phyloP scores from a whole-genome alignment of 352 stramenopile genomes.

The Globisporangium megalacanthum region DNA sequence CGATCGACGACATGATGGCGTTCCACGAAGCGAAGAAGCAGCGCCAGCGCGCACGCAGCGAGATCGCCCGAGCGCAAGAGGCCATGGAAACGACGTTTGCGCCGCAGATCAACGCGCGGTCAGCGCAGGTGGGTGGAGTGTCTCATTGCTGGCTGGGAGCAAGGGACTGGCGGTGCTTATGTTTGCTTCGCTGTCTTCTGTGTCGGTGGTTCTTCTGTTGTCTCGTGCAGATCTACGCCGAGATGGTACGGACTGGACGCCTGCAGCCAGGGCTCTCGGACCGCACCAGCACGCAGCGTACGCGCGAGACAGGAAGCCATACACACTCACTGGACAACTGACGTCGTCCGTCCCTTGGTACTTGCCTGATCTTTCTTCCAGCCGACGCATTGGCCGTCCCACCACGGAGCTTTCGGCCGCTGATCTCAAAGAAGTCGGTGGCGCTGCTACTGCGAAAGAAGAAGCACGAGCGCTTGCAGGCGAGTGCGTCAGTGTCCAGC shows the following conservation, averaged over 20 bases:
- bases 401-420: slow-evolving; percentile 29
- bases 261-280: slow-evolving; percentile 20
- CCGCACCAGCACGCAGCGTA: slow-evolving; percentile 21
- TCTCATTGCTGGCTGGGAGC: too few relatives aligned
- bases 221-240: slow-evolving; percentile 37
- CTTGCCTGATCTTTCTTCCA: background rate
- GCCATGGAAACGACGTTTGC: slow-evolving; percentile 38
- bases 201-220: background rate
- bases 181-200: background rate
- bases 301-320: slow-evolving; percentile 1
- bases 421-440: slow-evolving; percentile 38
- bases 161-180: too few relatives aligned
- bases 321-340: background rate
- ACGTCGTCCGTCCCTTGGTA: background rate
- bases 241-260: slow-evolving; percentile 32
- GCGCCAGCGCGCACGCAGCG: slow-evolving; percentile 27
- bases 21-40: slow-evolving; percentile 40
- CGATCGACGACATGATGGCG: slow-evolving; percentile 45
- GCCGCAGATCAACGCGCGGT: slow-evolving; percentile 42
- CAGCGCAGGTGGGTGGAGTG: slow-evolving; percentile 22
- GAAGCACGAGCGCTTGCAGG: background rate
- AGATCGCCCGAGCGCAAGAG: slow-evolving; percentile 23
- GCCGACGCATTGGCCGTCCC: slow-evolving; percentile 14
- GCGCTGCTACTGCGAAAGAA: slow-evolving; percentile 25
- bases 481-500: background rate